Conservation (phyloP, 2,329 filamentous ascomycete species). For the Sclerotinia nivalis region DNA sequence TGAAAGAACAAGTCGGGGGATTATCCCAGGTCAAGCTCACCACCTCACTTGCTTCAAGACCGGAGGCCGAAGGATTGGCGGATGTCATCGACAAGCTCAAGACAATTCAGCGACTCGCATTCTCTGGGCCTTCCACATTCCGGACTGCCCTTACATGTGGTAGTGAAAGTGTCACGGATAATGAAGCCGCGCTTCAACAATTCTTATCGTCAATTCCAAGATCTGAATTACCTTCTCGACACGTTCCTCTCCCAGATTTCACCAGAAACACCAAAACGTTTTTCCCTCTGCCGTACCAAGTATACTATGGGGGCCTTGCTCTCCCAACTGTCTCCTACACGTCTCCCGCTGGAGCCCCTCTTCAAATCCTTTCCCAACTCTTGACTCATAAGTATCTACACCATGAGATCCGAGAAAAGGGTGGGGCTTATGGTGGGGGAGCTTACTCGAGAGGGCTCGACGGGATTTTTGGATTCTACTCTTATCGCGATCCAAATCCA, state of each 20-base stretch:
- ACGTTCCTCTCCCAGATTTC: conserved; percentile 40
- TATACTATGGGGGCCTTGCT: conserved; percentile 87
- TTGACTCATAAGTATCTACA: conserved; percentile 96
- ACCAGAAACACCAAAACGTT: conserved; percentile 70
- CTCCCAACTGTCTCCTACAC: conserved; percentile 83
- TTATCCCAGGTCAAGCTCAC: conserved; percentile 86
- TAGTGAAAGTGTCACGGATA: conserved; percentile 66
- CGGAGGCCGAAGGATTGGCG: conserved; percentile 66
- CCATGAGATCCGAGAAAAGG: conserved; percentile 96
- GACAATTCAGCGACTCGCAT: conserved; percentile 75
- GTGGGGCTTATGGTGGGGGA: conserved; percentile 91
- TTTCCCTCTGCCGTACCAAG: conserved; percentile 94
- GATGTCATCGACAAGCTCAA: conserved; percentile 83
- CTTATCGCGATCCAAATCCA: conserved; percentile 95
- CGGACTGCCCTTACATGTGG: conserved; percentile 87
- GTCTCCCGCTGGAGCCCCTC: conserved; percentile 70
- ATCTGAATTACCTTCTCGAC: conserved; percentile 45
- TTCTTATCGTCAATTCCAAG: conserved; percentile 68
- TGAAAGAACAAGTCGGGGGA: conserved; percentile 85
- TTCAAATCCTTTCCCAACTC: conserved; percentile 87
- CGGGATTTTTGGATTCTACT: conserved; percentile 91
- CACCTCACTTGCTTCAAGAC: conserved; percentile 72
- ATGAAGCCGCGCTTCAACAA: conserved; percentile 67
- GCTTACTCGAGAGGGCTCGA: conserved; percentile 79
- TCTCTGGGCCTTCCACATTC: conserved; percentile 66